phyloP scores from a whole-genome alignment of 139 green algal genomes.

The Chlorella ohadii region DNA sequence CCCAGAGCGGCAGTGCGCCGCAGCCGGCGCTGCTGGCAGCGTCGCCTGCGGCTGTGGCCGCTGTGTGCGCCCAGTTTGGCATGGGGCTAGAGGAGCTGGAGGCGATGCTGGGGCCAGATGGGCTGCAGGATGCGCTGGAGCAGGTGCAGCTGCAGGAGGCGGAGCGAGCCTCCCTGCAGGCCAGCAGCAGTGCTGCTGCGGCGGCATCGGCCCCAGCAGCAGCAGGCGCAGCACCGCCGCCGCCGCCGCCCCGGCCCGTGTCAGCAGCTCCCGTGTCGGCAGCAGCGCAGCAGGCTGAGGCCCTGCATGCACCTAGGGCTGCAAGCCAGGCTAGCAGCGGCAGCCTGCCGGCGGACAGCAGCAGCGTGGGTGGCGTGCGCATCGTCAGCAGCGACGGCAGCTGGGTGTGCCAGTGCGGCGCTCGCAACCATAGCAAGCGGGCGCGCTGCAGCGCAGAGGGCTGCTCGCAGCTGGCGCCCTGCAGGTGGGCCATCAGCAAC shows the following conservation, averaged over 20 bases:
- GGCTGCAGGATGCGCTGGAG: constrained; percentile 1
- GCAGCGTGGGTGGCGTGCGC: too few species aligned
- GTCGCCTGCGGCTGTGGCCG: not conserved
- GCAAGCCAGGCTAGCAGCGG: too few species aligned
- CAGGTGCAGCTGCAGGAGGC: not conserved
- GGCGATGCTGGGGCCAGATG: not conserved
- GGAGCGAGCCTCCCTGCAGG: not conserved
- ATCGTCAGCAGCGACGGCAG: too few species aligned
- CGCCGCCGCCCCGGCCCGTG: not conserved
- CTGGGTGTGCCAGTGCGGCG: too few species aligned
- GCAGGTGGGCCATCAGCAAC: too few species aligned
- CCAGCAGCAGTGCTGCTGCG: not conserved
- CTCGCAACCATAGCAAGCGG: too few species aligned
- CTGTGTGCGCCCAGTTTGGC: not conserved
- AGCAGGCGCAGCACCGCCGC: not conserved
- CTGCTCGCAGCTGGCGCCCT: too few species aligned
- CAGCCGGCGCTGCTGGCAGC: not conserved
- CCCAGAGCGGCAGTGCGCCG: not conserved
- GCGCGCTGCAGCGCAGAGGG: too few species aligned
- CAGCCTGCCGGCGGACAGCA: too few species aligned
- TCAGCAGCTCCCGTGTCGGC: not conserved
- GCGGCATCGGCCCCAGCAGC: not conserved
- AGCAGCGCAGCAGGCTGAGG: too few species aligned
- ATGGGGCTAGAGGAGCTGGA: not conserved
- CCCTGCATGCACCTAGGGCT: too few species aligned